phyloP scores from a whole-genome alignment of 1,284 basidiomycete genomes.

The Cryptococcus sp. region DNA sequence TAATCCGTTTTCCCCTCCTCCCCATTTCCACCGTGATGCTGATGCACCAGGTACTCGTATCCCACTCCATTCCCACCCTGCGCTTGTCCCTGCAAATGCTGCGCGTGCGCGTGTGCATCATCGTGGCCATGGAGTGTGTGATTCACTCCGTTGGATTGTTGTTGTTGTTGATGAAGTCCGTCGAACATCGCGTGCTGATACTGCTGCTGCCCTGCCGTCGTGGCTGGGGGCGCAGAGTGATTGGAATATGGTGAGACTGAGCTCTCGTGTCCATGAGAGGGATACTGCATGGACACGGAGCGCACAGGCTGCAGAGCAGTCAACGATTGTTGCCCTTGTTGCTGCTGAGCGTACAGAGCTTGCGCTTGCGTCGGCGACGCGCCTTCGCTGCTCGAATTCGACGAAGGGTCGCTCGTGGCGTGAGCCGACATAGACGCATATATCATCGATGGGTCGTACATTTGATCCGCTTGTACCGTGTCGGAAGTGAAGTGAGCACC shows the following conservation, averaged over 20 bases:
- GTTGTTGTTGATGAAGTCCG: constrained; percentile 2
- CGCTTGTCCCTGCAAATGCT: background rate
- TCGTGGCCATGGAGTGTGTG: too few relatives aligned
- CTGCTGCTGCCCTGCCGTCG: constrained; percentile 4
- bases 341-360: background rate
- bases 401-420: background rate
- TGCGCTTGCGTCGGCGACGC: background rate
- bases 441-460: background rate
- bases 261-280: background rate
- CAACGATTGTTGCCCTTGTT: background rate
- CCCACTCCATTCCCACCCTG: background rate
- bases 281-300: constrained; percentile 1
- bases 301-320: background rate
- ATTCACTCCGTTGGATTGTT: background rate
- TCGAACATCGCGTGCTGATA: constrained; percentile 10
- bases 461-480: background rate
- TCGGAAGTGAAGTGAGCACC: constrained; percentile 19
- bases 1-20: background rate
- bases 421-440: background rate
- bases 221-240: constrained; percentile 2
- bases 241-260: constrained; percentile 16
- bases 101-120: background rate
- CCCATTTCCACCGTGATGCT: background rate
- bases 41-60: background rate
- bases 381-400: background rate